These are phyloP conservation scores for Penicillium nucicola DNA, from an alignment of 495 filamentous ascomycete species.

Conservation along the genomic window DNA sequence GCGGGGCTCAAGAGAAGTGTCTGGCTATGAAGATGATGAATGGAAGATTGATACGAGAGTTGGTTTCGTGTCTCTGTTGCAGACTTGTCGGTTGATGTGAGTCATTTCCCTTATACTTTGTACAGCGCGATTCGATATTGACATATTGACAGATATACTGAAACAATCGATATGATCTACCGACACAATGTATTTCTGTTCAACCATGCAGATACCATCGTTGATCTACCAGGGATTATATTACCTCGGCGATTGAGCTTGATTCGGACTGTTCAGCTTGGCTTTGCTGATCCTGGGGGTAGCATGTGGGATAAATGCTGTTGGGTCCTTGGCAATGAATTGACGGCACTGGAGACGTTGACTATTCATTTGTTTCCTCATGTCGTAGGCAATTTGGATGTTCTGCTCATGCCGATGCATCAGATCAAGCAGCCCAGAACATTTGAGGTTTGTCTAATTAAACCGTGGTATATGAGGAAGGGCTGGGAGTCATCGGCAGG, in stretches of 20 bases:
- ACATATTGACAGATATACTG: background rate
- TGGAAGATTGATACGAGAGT: background rate
- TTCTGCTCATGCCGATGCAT: background rate
- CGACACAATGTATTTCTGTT: background rate
- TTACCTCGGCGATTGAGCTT: background rate
- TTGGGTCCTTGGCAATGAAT: background rate
- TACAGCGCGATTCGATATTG: no score
- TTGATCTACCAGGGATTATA: background rate
- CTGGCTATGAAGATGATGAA: background rate
- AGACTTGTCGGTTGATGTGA: background rate
- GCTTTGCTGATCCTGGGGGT: background rate
- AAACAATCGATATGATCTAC: background rate
- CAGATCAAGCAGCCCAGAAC: background rate
- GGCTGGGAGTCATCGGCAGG: background rate
- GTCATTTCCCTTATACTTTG: no score
- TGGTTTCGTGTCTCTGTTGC: background rate
- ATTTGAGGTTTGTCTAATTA: background rate
- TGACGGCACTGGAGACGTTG: background rate
- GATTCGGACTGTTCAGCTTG: background rate
- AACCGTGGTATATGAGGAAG: background rate
- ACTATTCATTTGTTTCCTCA: background rate
- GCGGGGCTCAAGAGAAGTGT: no score
- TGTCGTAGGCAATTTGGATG: background rate
- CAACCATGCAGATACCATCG: background rate
- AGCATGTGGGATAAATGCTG: background rate